Percentiles rank a stretch among this genome's conserved stretches.
phyloP scores from a whole-genome alignment of 495 filamentous ascomycete species.

The Penicillium cinerascens region DNA sequence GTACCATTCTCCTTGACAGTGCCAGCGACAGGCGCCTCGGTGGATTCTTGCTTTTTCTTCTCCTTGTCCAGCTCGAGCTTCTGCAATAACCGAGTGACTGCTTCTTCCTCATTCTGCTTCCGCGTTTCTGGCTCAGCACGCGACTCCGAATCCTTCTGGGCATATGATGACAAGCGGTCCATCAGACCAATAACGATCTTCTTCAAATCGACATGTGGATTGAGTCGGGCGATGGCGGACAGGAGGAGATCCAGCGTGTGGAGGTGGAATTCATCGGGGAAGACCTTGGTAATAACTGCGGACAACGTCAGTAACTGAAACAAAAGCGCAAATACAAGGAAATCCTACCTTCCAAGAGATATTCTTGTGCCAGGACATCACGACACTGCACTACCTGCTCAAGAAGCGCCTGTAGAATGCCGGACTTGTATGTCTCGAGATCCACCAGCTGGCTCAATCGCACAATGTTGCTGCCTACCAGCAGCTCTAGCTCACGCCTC shows the following conservation, averaged over 20 bases:
- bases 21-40: slow-evolving; percentile 28
- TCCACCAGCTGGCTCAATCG: slow-evolving; percentile 94
- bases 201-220: slow-evolving; percentile 95
- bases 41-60: slow-evolving; percentile 37
- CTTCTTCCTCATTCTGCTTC: slow-evolving; percentile 77
- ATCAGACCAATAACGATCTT: slow-evolving; percentile 97
- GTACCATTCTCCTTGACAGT: slow-evolving; percentile 39
- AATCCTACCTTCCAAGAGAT: slow-evolving; percentile 75
- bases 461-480: slow-evolving; percentile 94
- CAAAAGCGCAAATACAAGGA: background rate
- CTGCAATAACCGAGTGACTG: slow-evolving; percentile 69
- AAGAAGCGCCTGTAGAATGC: slow-evolving; percentile 81
- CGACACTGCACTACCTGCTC: slow-evolving; percentile 98
- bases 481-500: slow-evolving; percentile 86
- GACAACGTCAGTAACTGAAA: slow-evolving; percentile 18
- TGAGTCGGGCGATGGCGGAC: slow-evolving; percentile 83
- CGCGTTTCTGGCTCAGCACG: slow-evolving; percentile 69
- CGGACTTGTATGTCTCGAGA: slow-evolving; percentile 85
- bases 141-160: slow-evolving; percentile 80
- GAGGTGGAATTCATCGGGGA: slow-evolving; percentile 96
- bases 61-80: slow-evolving; percentile 70
- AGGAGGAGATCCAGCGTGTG: slow-evolving; percentile 94
- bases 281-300: slow-evolving; percentile 93
- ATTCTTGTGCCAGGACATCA: slow-evolving; percentile 95
- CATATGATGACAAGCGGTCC: slow-evolving; percentile 92